Base-by-base conservation (phyloP, 129 eudicot species). In the sunflower (Helianthus annuus) region DNA sequence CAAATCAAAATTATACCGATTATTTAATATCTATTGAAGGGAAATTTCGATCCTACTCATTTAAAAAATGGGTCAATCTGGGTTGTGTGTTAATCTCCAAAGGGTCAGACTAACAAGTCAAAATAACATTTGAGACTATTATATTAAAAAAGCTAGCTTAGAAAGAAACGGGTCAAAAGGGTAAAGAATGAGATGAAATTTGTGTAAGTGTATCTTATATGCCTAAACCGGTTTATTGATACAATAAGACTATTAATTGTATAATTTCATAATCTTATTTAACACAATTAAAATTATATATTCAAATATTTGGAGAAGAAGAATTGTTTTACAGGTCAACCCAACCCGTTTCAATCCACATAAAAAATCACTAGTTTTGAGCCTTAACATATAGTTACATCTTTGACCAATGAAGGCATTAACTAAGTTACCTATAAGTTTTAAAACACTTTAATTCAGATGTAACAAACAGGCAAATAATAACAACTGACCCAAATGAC, bases 401-500 rank as follows among this genome's bases (percentile, higher is more conserved):
- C 36, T 60, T 70, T 70, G 14, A 3, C 2, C 29, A 62, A 72
- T 27, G 65, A 49, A 56, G 44, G 40, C 49, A 42, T 11, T 22
- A 46, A 53, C 54, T 44, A 29, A 10, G n/a, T 57, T 57, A 57
- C 8, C 64, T 22, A 24, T 45, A 52, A 40, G 40, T 56, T 39
- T 44, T 40, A 40, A 56, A 32, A 14, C n/a, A 39, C 6, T 36
- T 57, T 34, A 4, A 27, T 27, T 27, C 32, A 27, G 72, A 32
- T 5, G 5, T 27, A 27, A 27, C 11, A 70, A 12, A 38, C n/a
- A 17, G 60, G 29, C 13, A 39, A 56, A 11, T 55, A 56, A 14
- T 15, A 51, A 22, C 65, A 19, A 78, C 88, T 74, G 73, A 94
- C 99, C 97, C 83, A 63, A 76, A 88, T 59, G 94, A 85, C 96